phyloP scores from a whole-genome alignment of 441 rosid genomes.

The Corymbia citriodora region DNA sequence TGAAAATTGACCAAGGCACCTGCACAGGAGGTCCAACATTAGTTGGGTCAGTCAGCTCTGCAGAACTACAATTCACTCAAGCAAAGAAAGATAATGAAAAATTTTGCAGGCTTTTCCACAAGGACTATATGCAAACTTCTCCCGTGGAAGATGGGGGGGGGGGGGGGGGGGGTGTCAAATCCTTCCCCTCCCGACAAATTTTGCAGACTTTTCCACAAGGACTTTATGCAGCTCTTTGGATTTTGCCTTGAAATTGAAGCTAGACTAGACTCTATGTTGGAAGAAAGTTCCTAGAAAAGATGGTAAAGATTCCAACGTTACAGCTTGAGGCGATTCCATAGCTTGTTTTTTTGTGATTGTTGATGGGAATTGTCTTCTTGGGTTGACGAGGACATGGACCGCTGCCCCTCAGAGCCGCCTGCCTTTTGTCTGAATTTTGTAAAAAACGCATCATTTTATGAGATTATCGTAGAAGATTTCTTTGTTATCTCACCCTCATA shows the following conservation, averaged over 20 bases:
- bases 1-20: not conserved
- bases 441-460: not conserved
- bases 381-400: not conserved
- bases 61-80: not conserved
- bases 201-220: not conserved
- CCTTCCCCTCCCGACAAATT: not conserved
- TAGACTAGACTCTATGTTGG: not conserved
- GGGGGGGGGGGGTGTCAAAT: not conserved
- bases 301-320: not conserved
- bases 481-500: not conserved
- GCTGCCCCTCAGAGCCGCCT: not conserved
- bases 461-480: not conserved
- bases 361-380: not conserved
- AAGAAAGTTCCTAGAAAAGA: not conserved
- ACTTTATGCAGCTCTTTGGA: not conserved
- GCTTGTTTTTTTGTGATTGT: too few relatives aligned
- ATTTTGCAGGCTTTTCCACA: not conserved
- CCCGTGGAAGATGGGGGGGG: not conserved
- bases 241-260: not conserved
- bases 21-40: not conserved
- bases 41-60: not conserved
- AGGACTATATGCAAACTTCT: not conserved
- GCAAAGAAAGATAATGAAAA: not conserved
- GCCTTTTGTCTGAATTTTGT: not conserved
- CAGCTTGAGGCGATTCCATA: rapidly evolving